Percentiles rank a stretch among this genome's conserved stretches.
These are phyloP conservation scores for Leptographium flavum DNA, from an alignment of 2,329 filamentous ascomycete genomes.

Conservation along the genomic window DNA sequence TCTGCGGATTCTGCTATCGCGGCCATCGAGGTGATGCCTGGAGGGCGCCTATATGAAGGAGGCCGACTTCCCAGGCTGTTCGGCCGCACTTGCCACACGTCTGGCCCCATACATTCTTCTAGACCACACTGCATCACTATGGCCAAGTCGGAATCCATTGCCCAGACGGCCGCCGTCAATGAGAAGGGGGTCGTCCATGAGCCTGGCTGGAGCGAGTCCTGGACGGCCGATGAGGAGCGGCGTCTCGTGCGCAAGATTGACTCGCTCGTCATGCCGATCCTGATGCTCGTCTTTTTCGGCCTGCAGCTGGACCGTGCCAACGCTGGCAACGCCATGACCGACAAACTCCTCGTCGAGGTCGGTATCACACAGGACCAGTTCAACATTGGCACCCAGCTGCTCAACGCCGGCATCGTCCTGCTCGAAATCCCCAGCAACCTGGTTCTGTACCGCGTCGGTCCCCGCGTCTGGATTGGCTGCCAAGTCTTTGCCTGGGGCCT, in stretches of 20 bases:
- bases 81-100: too few relatives aligned
- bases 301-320: conserved; percentile 26
- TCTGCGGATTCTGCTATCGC: neutral
- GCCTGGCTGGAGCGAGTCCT: conserved; percentile 1
- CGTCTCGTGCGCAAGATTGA: conserved; percentile 15
- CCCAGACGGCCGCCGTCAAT: neutral
- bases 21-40: too few relatives aligned
- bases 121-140: too few relatives aligned
- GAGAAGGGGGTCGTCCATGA: neutral
- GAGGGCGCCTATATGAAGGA: neutral
- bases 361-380: conserved; percentile 28
- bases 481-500: conserved; percentile 39
- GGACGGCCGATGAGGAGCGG: conserved; percentile 4
- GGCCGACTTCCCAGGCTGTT: too few relatives aligned
- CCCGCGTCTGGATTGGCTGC: conserved; percentile 36
- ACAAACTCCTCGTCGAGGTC: conserved; percentile 13
- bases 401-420: conserved; percentile 13
- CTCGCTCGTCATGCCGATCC: conserved; percentile 26
- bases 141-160: neutral
- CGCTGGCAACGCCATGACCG: conserved; percentile 15
- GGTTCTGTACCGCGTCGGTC: conserved; percentile 30
- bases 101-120: too few relatives aligned
- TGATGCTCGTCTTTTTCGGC: conserved; percentile 27
- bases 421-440: conserved; percentile 30
- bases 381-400: conserved; percentile 29